phyloP scores from a whole-genome alignment of 176 grass and related monocot genomes.

The Ampelocalamus luodianensis region DNA sequence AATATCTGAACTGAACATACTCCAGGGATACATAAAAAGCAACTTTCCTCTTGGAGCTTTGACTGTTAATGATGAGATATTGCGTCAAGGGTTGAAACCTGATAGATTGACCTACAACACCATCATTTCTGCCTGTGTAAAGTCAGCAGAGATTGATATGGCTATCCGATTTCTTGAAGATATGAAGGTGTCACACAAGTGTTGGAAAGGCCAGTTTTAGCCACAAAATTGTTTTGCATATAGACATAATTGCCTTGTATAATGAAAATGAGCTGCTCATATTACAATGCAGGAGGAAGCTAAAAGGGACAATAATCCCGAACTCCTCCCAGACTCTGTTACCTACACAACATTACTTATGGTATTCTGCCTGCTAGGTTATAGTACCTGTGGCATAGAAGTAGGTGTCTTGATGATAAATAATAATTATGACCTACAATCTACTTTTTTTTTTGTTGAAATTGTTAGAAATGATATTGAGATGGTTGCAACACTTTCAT shows the following conservation, averaged over 20 bases:
- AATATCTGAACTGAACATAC: constrained; percentile 27
- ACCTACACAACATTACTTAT: constrained; percentile 94
- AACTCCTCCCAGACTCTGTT: constrained; percentile 81
- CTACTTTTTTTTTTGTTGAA: background rate
- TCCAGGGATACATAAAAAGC: constrained; percentile 86
- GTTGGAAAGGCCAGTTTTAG: constrained; percentile 93
- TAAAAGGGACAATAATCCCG: constrained; percentile 51
- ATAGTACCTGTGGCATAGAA: background rate
- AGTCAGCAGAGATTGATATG: constrained; percentile 71
- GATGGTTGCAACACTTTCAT: background rate
- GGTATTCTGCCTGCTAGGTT: constrained; percentile 43
- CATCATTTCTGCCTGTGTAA: constrained; percentile 83
- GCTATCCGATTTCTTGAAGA: constrained; percentile 85
- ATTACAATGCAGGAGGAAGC: constrained; percentile 83
- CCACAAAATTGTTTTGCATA: constrained; percentile 49
- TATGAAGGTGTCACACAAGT: constrained; percentile 98
- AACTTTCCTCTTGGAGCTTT: constrained; percentile 85
- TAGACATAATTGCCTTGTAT: constrained; percentile 27
- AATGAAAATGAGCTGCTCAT: constrained; percentile 50
- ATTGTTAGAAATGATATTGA: background rate
- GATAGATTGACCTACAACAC: constrained; percentile 95
- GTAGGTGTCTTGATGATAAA: background rate
- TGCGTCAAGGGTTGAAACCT: constrained; percentile 82
- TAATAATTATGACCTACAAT: constrained; percentile 1
- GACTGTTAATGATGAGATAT: constrained; percentile 89